Base-by-base conservation (phyloP, 192 early-diverging fungal genomes). In the Kappamyces sp. region DNA sequence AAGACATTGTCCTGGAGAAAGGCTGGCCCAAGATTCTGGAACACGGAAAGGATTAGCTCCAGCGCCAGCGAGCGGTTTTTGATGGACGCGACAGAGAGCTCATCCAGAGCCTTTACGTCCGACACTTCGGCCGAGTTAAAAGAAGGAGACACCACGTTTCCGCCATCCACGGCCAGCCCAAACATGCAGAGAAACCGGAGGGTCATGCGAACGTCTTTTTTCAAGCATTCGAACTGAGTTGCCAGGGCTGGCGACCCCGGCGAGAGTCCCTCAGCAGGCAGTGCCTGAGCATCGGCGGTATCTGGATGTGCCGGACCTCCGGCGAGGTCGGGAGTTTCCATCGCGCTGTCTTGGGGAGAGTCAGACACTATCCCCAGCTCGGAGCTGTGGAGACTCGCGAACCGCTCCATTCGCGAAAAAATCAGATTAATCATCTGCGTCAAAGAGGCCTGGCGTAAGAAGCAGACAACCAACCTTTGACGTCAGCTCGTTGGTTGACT, bases 341-440 rank as follows among this genome's bases (percentile, higher is more conserved):
- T 14, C 37, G 34, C 40, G 39, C 34, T 57, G 33, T 45, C 55
- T 12, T 45, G 15, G 22, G 58, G 45, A 8, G 58, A 38, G 2
- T 59, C 58, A 14, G 49, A 60, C 65, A 61, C 62, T 12, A 59
- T 63, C 4, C 60, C 68, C 14, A 49, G 62, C 62, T 71, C 66
- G 14, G 62, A 46, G 41, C 67, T 73, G 41, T 71, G 22, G 0
- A 81, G 57, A 15, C 68, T 59, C 1, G 73, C 49, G 55, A 72
- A 81, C 2, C 77, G 65, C 42, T 83, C 81, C 80, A 82, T 74
- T 29, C 70, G 37, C 15, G 77, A 77, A 59, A 83, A 83, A 7
- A 82, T 66, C 8, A 78, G 50, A 49, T 80, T 77, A 29, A 81
- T 54, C 72, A 80, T 82, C 57, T 84, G 79, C 1, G 77, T 84